Evolutionary conservation across 2,329 filamentous ascomycete genomes (phyloP).

Genomic region (Aphanoascus verrucosus): DNA sequence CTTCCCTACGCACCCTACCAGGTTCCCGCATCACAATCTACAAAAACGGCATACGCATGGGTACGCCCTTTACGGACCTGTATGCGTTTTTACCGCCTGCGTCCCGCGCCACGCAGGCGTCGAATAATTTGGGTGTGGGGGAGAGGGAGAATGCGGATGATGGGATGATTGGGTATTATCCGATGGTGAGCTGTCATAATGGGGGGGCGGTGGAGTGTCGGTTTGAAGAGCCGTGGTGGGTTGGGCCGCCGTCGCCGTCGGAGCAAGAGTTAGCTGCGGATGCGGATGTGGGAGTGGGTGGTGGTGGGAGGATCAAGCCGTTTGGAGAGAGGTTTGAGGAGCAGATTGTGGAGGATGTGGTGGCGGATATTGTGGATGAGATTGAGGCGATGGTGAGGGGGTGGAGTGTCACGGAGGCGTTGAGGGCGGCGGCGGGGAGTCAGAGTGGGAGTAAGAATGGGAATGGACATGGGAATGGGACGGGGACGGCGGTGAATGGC

Average conservation of each 20-base stretch:
- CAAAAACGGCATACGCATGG: slow-evolving; percentile 81
- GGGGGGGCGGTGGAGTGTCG: slow-evolving; percentile 87
- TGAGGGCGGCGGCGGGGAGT: background rate
- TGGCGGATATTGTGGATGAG: slow-evolving; percentile 90
- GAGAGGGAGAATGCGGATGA: slow-evolving; percentile 84
- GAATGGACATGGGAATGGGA: too few species aligned
- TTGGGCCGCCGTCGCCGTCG: slow-evolving; percentile 59
- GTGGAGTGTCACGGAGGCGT: slow-evolving; percentile 8
- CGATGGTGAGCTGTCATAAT: slow-evolving; percentile 81
- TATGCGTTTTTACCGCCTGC: slow-evolving; percentile 86
- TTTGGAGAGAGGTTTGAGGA: slow-evolving; percentile 75
- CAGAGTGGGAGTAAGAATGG: too few species aligned
- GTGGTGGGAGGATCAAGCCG: slow-evolving; percentile 18
- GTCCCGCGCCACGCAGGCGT: slow-evolving; percentile 43
- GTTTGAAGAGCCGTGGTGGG: slow-evolving; percentile 91
- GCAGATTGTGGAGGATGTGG: slow-evolving; percentile 86
- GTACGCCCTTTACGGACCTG: slow-evolving; percentile 77
- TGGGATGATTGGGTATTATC: slow-evolving; percentile 90
- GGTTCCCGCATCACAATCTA: slow-evolving; percentile 79
- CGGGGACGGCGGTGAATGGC: background rate
- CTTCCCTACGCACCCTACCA: slow-evolving; percentile 75
- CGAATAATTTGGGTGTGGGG: slow-evolving; percentile 44
- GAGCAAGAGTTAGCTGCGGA: too few species aligned
- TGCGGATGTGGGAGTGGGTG: too few species aligned
- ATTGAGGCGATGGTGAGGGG: slow-evolving; percentile 55